These are phyloP conservation scores for Trypanosoma mega DNA, from an alignment of 208 protist species.

Conservation along the genomic window DNA sequence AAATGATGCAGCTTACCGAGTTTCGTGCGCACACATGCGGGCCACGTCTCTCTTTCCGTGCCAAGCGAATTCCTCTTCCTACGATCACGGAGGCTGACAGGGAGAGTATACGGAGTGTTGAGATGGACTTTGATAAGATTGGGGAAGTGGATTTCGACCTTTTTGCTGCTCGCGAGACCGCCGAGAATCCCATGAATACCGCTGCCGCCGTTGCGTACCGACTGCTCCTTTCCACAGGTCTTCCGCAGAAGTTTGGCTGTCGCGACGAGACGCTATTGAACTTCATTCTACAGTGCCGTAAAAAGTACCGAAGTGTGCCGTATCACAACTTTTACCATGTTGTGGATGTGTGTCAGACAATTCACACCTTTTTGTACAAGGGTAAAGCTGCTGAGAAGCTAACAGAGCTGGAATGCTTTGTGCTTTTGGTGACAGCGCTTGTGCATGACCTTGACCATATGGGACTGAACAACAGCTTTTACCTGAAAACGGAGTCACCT, in stretches of 20 bases:
- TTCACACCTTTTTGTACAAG: slow-evolving; percentile 67
- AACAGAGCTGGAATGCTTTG: slow-evolving; percentile 78
- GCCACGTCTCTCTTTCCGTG: background rate
- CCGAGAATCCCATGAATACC: slow-evolving; percentile 41
- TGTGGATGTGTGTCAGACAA: slow-evolving; percentile 79
- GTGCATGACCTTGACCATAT: slow-evolving; percentile 89
- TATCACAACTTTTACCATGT: slow-evolving; percentile 91
- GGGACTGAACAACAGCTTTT: slow-evolving; percentile 91
- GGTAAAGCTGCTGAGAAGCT: slow-evolving; percentile 50
- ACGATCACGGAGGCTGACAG: slow-evolving; percentile 48
- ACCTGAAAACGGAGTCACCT: slow-evolving; percentile 85
- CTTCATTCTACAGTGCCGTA: slow-evolving; percentile 80
- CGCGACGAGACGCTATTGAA: slow-evolving; percentile 65
- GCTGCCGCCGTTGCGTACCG: slow-evolving; percentile 49
- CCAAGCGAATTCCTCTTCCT: slow-evolving; percentile 15
- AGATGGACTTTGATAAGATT: slow-evolving; percentile 53
- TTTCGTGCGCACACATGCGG: slow-evolving; percentile 24
- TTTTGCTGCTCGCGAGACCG: slow-evolving; percentile 54
- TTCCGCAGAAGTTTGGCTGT: slow-evolving; percentile 78
- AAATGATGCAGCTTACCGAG: slow-evolving; percentile 71
- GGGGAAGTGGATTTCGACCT: slow-evolving; percentile 66
- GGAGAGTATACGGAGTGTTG: slow-evolving; percentile 30
- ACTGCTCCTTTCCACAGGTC: slow-evolving; percentile 54
- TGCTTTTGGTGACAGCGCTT: slow-evolving; percentile 74
- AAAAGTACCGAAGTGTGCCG: slow-evolving; percentile 79